These are phyloP conservation scores for Discostella stelligeroides DNA, from an alignment of 108 stramenopile species.

Conservation along the genomic window DNA sequence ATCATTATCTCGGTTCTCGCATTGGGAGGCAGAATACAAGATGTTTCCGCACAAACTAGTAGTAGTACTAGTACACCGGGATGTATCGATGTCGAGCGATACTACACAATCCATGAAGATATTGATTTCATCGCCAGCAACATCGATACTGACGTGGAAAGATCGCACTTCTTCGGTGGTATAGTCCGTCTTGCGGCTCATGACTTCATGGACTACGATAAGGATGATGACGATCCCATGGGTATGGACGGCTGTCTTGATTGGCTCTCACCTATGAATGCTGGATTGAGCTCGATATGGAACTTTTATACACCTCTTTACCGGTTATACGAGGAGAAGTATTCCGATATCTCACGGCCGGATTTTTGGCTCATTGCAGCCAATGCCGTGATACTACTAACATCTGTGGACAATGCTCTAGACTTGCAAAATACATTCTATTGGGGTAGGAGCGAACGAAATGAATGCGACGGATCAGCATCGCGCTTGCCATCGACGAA, in stretches of 20 bases:
- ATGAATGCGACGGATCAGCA: constrained; percentile 28
- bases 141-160: not conserved
- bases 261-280: constrained; percentile 23
- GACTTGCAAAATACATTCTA: constrained; percentile 36
- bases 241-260: constrained; percentile 49
- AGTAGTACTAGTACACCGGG: not conserved
- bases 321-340: constrained; percentile 16
- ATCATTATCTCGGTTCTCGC: too few relatives aligned
- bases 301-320: constrained; percentile 8
- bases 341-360: constrained; percentile 25
- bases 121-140: not conserved
- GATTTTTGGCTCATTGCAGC: constrained; percentile 53
- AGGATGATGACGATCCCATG: constrained; percentile 14
- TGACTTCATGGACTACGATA: constrained; percentile 14
- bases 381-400: constrained; percentile 34
- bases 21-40: too few relatives aligned
- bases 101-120: not conserved
- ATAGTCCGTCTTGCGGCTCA: constrained; percentile 4
- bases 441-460: constrained; percentile 41
- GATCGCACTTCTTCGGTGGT: constrained; percentile 1
- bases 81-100: not conserved
- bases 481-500: constrained; percentile 33
- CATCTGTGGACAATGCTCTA: constrained; percentile 23
- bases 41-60: too few relatives aligned
- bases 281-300: constrained; percentile 40